Evolutionary conservation across 78 protist species (phyloP), one percentile per base, ranked within the genome.

Genomic region (Pelomyxa schiedti): DNA sequence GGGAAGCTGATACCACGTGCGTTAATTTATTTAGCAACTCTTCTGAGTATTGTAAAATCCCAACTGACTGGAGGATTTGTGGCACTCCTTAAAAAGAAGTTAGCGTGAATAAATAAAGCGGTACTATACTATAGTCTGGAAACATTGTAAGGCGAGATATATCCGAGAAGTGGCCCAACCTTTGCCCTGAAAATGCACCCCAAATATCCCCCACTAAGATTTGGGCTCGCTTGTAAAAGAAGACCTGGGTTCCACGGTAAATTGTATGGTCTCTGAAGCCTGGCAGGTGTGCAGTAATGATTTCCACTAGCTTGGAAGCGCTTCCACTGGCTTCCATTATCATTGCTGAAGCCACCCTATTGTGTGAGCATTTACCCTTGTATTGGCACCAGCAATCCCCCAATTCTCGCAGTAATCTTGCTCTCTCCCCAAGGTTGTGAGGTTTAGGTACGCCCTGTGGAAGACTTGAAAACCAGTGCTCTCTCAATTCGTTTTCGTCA

Each of bases 51-150:
- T 53, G 76, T 26, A 83, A 36, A 8, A 74, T 37, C 8, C 78
- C 78, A 42, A 72, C 58, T 32, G 35, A 39, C 39, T 72, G 72
- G 40, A 83, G 76, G 37, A 83, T 74, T 52, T 83, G 82, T 47
- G 88, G 81, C 26, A 71, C 82, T 58, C 66, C 70, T 66, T 37
- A 68, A 35, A 8, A 1, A 22, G 32, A 30, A 29, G 42, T 16
- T 58, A 39, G 8, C 8, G 8, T 28, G 32, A 42, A 1, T 63
- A 3, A 4, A 9, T 39, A 4, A 30, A 73, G 32, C 42, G 83
- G 94, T 24, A 90, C 89, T 4, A 84, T 88, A 68, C 96, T 67
- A 39, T 92, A 92, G 42, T 92, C 96, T 9, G 96, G 95, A 80
- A 92, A 92, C 92, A 86, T 89, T 40, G 96, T 90, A 39, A 92